phyloP scores from a whole-genome alignment of 768 basidiomycete genomes.

The Mycena chlorophos region DNA sequence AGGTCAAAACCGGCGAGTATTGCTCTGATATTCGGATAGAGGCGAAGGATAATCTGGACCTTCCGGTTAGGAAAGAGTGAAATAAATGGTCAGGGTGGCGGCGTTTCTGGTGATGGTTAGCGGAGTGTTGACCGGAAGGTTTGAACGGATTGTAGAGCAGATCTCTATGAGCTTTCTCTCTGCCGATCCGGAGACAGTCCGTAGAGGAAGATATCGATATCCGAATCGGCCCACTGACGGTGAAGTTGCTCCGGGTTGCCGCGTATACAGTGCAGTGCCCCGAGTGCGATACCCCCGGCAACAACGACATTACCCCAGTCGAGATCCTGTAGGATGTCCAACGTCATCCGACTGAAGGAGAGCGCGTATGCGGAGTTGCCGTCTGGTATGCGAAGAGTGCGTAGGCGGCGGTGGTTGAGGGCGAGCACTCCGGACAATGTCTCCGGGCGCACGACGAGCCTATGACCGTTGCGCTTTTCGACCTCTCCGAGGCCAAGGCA shows the following conservation, averaged over 20 bases:
- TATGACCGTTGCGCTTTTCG: too few relatives aligned
- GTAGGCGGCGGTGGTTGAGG: background rate
- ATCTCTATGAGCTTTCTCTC: conserved; percentile 5
- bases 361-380: background rate
- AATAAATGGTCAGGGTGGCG: conserved; percentile 1
- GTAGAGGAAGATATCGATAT: conserved; percentile 12
- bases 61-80: conserved; percentile 7
- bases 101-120: conserved; percentile 9
- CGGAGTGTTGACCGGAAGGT: conserved; percentile 2
- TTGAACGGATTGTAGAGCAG: conserved; percentile 2
- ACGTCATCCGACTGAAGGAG: background rate
- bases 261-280: background rate
- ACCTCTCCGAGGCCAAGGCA: too few relatives aligned
- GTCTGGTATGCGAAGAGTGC: background rate
- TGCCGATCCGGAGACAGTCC: background rate
- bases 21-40: background rate
- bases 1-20: conserved; percentile 14
- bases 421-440: background rate
- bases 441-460: too few relatives aligned
- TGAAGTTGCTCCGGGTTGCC: background rate
- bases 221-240: background rate
- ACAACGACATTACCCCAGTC: conserved; percentile 11
- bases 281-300: conserved; percentile 13
- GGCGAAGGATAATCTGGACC: conserved; percentile 12
- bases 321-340: conserved; percentile 5